Conservation (phyloP, 176 grass and related monocot genomes). For the Lolium rigidum region DNA sequence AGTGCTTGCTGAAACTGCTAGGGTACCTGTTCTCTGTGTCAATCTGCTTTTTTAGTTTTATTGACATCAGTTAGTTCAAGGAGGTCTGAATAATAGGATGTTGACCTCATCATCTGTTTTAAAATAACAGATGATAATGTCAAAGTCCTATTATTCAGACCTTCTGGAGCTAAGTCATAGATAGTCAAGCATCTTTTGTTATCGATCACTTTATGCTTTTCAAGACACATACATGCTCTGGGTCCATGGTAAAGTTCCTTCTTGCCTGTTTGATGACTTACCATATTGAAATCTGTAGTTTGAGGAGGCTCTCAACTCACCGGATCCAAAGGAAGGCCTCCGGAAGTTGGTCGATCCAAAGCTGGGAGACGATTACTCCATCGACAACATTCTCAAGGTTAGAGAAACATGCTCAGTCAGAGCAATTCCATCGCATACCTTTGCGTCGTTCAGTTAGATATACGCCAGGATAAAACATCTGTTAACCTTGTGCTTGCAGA, state of each 20-base stretch:
- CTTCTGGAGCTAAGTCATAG: too few relatives aligned
- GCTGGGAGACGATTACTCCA: slow-evolving; percentile 68
- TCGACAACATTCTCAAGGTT: slow-evolving; percentile 75
- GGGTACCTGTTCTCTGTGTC: not conserved
- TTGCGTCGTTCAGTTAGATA: not conserved
- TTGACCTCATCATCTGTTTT: not conserved
- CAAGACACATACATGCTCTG: not conserved
- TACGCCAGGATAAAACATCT: not conserved
- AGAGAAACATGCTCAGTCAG: not conserved
- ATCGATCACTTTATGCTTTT: not conserved
- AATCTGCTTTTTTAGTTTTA: not conserved
- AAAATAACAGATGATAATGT: too few relatives aligned
- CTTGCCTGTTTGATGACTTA: slow-evolving; percentile 29
- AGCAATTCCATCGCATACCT: not conserved
- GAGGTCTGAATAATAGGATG: not conserved
- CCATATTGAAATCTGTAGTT: slow-evolving; percentile 54
- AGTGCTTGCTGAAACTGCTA: not conserved
- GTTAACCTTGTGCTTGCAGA: slow-evolving; percentile 39
- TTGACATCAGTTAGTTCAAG: not conserved
- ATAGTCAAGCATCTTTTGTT: not conserved
- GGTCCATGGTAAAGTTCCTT: not conserved
- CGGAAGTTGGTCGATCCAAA: slow-evolving; percentile 61
- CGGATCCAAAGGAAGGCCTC: slow-evolving; percentile 71
- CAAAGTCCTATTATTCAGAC: too few relatives aligned
- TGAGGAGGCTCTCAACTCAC: slow-evolving; percentile 58